Percentiles rank a stretch among this genome's conserved stretches.
phyloP scores from a whole-genome alignment of 805 yeast genomes.

The Gaillardinia entomophila region DNA sequence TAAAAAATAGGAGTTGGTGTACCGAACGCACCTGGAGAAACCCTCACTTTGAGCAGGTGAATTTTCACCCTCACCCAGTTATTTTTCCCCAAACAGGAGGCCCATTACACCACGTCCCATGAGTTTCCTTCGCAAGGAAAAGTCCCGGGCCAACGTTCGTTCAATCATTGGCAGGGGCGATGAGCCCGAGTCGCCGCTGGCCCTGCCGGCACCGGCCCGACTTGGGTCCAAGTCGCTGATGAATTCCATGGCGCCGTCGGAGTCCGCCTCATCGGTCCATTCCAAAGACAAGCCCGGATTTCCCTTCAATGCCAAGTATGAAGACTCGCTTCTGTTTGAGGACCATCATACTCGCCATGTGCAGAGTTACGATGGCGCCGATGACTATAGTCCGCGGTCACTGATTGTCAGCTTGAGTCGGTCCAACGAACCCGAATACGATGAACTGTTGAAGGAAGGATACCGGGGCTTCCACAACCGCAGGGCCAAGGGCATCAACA shows the following conservation, averaged over 20 bases:
- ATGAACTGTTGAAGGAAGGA: conserved; percentile 11
- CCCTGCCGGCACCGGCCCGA: not conserved
- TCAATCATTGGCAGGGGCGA: too few species aligned
- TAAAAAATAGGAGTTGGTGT: too few species aligned
- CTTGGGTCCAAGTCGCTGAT: not conserved
- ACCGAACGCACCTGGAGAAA: too few species aligned
- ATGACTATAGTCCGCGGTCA: conserved; percentile 9
- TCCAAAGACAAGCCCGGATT: not conserved
- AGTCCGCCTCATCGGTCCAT: not conserved
- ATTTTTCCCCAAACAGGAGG: too few species aligned
- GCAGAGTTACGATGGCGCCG: not conserved
- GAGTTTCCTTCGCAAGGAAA: conserved; percentile 22
- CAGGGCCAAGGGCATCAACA: conserved; percentile 20
- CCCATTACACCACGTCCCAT: too few species aligned
- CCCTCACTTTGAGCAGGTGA: too few species aligned
- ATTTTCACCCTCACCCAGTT: too few species aligned
- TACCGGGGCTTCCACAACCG: conserved; percentile 38
- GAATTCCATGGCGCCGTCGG: not conserved
- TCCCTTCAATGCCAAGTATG: not conserved
- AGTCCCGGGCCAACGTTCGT: conserved; percentile 11
- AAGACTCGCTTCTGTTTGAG: not conserved
- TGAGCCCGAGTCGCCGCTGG: conserved; percentile 1
- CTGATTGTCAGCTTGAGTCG: conserved; percentile 5
- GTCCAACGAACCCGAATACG: conserved; percentile 1
- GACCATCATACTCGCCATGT: not conserved